Evolutionary conservation across 2,329 filamentous ascomycete genomes (phyloP), one percentile per base, ranked within the genome.

Genomic region (Blumeriella jaapii): DNA sequence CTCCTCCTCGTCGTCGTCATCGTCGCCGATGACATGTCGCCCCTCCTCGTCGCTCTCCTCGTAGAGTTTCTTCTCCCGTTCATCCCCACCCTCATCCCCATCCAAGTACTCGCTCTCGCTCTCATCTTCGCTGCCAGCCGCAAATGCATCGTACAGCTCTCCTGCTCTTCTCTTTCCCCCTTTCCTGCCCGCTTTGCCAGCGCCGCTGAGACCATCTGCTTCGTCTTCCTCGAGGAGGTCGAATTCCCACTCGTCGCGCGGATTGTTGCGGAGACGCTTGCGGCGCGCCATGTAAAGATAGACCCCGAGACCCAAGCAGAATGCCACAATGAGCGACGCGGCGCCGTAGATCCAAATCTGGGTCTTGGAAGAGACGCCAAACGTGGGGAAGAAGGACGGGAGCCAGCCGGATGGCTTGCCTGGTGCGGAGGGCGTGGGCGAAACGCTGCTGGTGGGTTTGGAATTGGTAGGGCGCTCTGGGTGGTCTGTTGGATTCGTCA

Each of bases 101-200:
- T 62, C 62, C 24, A 63, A 60, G 19, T 66, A 65, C 38, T 67
- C 62, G 12, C 57, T 60, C 8, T 61, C 58, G 32, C 53, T 54
- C 27, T 84, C 81, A 38, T 91, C 87, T 39, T 89, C 89, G 41
- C 71, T 76, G 34, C 86, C 89, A 11, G 84, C 87, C 0, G 91
- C 91, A 67, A 98, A 98, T 4, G 91, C 91, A 64, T 98, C 91
- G 57, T 98, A 98, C 28, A 98, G 63, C 62, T 96, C 89, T 17
- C 89, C 86, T 2, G 85, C 91, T 13, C 84, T 65, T 46, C 65
- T 56, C 57, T 60, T 68, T 49, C 56, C 59, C 20, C 56, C 58
- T 33, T 69, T 67, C 46, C 71, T 67, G 12, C 62, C 50, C 47
- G 62, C 63, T 47, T 59, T 44, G 9, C 54, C 61, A 47, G 51